Conservation (phyloP, 2,329 filamentous ascomycete species). For the Pyrenophora seminiperda region DNA sequence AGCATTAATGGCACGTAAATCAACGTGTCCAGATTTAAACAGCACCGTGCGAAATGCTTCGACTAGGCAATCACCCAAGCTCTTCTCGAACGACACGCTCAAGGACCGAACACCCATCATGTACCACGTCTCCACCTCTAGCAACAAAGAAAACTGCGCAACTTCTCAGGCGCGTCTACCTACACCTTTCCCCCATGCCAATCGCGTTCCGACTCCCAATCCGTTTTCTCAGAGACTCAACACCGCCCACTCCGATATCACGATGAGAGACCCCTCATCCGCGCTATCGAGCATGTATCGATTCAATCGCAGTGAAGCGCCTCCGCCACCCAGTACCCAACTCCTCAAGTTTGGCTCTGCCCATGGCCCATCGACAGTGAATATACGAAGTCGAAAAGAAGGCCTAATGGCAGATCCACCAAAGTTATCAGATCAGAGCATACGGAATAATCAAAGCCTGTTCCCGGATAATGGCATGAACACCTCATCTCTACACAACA, state of each 20-base stretch:
- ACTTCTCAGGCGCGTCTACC: conserved; percentile 18
- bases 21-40: conserved; percentile 30
- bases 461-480: not conserved
- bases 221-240: conserved; percentile 21
- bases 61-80: conserved; percentile 17
- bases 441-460: conserved; percentile 26
- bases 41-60: conserved; percentile 12
- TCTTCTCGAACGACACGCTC: not conserved
- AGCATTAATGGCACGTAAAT: conserved; percentile 31
- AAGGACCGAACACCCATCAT: conserved; percentile 6
- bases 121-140: conserved; percentile 14
- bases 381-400: conserved; percentile 38
- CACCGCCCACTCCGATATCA: conserved; percentile 25
- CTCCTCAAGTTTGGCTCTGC: conserved; percentile 24
- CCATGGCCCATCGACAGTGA: conserved; percentile 18
- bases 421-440: conserved; percentile 7
- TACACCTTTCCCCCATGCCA: conserved; percentile 14
- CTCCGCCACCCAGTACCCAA: conserved; percentile 1
- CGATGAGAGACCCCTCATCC: conserved; percentile 30
- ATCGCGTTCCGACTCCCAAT: conserved; percentile 28
- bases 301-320: conserved; percentile 9
- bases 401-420: conserved; percentile 15
- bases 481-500: not conserved
- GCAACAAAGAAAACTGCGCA: conserved; percentile 27
- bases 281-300: conserved; percentile 21